These are phyloP conservation scores for Leccinum pachyderme DNA, from an alignment of 1,284 basidiomycete genomes.

Conservation along the genomic window DNA sequence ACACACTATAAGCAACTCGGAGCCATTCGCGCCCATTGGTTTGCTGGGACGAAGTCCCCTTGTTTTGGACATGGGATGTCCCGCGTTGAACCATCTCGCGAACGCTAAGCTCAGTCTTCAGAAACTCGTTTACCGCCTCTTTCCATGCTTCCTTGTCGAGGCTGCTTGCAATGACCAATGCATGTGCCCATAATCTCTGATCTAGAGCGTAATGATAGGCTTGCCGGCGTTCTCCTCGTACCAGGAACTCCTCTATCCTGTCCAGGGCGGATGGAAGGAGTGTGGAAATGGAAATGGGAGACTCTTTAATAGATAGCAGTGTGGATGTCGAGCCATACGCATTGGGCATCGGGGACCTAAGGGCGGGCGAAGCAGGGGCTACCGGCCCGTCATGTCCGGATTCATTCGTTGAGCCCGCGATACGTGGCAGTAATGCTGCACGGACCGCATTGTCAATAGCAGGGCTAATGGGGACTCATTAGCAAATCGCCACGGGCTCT, in stretches of 20 bases:
- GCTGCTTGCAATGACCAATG: conserved; percentile 91
- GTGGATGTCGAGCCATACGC: conserved; percentile 22
- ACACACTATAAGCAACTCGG: conserved; percentile 82
- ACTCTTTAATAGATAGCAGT: conserved; percentile 33
- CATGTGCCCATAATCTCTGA: conserved; percentile 92
- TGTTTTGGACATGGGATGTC: conserved; percentile 17
- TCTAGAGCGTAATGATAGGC: conserved; percentile 90
- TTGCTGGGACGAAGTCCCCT: conserved; percentile 13
- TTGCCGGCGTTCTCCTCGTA: conserved; percentile 81
- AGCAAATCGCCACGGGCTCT: conserved; percentile 10
- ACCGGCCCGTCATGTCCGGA: conserved; percentile 22
- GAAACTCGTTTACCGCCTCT: conserved; percentile 85
- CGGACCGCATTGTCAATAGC: conserved; percentile 68
- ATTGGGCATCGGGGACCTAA: conserved; percentile 20
- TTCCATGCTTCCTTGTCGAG: conserved; percentile 94
- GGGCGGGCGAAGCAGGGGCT: conserved; percentile 17
- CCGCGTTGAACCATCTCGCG: conserved; percentile 29
- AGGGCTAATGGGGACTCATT: conserved; percentile 46
- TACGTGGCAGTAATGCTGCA: conserved; percentile 60
- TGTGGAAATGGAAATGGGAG: conserved; percentile 47
- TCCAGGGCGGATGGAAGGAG: conserved; percentile 65
- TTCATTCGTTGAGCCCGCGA: conserved; percentile 31
- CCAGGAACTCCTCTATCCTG: conserved; percentile 75
- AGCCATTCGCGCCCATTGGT: conserved; percentile 67
- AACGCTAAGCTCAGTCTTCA: conserved; percentile 72